Percentiles rank a stretch among this genome's conserved stretches.
phyloP scores from a whole-genome alignment of 208 protist species.

The Chromosphaera perkinsii region DNA sequence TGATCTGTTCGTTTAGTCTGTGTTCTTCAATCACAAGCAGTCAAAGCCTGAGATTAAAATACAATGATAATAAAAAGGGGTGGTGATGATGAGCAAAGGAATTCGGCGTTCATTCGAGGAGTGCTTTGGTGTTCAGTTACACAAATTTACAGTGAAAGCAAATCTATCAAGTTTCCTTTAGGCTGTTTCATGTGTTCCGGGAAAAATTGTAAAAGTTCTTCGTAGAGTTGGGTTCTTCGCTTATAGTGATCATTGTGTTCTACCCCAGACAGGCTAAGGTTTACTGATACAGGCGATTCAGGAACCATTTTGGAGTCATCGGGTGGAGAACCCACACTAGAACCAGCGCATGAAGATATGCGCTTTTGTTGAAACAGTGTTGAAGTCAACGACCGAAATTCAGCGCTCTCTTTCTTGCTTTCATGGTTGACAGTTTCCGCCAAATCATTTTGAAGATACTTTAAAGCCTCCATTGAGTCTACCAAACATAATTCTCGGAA shows the following conservation, averaged over 20 bases:
- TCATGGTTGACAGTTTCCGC: constrained; percentile 22
- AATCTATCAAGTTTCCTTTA: neutral
- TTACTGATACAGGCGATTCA: too few relatives aligned
- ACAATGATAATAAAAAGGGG: too few relatives aligned
- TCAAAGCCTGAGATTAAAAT: too few relatives aligned
- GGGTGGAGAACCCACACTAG: neutral
- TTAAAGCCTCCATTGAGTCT: constrained; percentile 10
- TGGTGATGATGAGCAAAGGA: too few relatives aligned
- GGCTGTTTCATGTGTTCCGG: constrained; percentile 20
- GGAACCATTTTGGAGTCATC: too few relatives aligned
- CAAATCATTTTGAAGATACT: constrained; percentile 17
- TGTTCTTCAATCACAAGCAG: too few relatives aligned
- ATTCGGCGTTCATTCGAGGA: too few relatives aligned
- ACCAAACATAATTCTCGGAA: constrained; percentile 11
- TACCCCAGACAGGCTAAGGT: too few relatives aligned
- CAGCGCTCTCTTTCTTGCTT: constrained; percentile 14
- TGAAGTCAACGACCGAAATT: constrained; percentile 4
- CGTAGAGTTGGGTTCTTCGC: neutral
- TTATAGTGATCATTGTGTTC: too few relatives aligned
- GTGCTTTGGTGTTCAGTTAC: too few relatives aligned
- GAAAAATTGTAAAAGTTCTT: constrained; percentile 12
- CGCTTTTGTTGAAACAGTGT: constrained; percentile 6
- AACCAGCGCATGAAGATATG: neutral
- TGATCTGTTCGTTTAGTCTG: too few relatives aligned
- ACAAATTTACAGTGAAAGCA: too few relatives aligned